Conservation (phyloP, 495 filamentous ascomycete species). For the Daldinia childiae region DNA sequence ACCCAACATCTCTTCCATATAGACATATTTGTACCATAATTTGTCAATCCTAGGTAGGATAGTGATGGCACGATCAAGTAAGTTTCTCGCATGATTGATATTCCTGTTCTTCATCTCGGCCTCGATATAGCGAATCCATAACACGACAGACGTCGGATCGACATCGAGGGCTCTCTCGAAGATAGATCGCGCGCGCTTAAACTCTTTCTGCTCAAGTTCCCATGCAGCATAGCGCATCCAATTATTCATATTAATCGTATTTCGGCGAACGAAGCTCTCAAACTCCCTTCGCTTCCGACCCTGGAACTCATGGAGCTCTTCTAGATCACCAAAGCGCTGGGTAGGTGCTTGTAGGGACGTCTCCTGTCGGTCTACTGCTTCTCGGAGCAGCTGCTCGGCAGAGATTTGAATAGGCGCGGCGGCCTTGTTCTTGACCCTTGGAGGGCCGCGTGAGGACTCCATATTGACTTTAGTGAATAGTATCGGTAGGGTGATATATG, state of each 20-base stretch:
- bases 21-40: conserved; percentile 98
- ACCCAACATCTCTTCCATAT: conserved; percentile 95
- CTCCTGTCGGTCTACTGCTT: conserved; percentile 98
- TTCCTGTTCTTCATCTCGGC: conserved; percentile 96
- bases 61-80: conserved; percentile 93
- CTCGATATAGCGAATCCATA: conserved; percentile 92
- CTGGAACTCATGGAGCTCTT: conserved; percentile 98
- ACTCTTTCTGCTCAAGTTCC: conserved; percentile 99
- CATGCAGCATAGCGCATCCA: conserved; percentile 98
- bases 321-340: conserved; percentile 93
- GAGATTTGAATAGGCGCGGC: conserved; percentile 87
- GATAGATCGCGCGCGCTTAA: conserved; percentile 91
- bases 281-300: conserved; percentile 96
- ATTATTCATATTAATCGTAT: conserved; percentile 95
- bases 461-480: conserved; percentile 59
- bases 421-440: conserved; percentile 97
- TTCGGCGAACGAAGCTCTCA: conserved; percentile 96
- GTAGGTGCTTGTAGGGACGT: conserved; percentile 86
- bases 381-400: conserved; percentile 95
- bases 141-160: conserved; percentile 80
- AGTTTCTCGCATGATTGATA: conserved; percentile 96
- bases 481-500: neutral
- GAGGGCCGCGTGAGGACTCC: conserved; percentile 93
- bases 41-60: conserved; percentile 92
- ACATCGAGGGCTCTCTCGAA: conserved; percentile 97